Percentiles rank a stretch among this genome's conserved stretches.
Conservation (phyloP, 169 alveolate species). For the Prorocentrum cordatum region DNA sequence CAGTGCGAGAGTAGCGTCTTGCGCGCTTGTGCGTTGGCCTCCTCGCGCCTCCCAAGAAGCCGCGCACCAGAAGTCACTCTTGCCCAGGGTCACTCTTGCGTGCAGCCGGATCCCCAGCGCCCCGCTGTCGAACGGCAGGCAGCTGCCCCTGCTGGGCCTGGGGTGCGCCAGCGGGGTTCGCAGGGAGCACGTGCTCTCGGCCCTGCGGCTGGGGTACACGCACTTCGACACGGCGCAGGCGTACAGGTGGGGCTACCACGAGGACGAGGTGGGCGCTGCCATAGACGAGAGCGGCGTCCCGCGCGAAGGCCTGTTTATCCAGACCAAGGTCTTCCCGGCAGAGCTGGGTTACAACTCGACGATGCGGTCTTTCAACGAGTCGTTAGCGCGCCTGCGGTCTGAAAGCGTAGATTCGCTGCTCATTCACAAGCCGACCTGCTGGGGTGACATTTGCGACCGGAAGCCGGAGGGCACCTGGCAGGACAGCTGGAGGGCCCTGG, state of each 20-base stretch:
- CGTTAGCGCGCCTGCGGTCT: constrained; percentile 20
- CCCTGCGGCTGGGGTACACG: neutral
- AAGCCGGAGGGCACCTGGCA: constrained; percentile 30
- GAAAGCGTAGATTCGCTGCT: constrained; percentile 16
- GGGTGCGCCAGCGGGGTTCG: constrained; percentile 53
- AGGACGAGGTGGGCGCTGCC: constrained; percentile 39
- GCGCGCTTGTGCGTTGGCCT: too few species aligned
- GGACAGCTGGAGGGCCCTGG: constrained; percentile 47
- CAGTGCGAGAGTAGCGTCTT: too few species aligned
- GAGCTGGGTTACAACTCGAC: constrained; percentile 23
- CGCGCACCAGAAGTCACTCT: too few species aligned
- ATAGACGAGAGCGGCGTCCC: neutral
- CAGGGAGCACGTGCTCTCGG: neutral
- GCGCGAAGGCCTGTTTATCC: neutral
- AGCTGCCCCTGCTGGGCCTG: constrained; percentile 34
- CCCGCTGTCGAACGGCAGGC: too few species aligned
- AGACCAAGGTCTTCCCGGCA: constrained; percentile 20
- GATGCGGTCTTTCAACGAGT: neutral
- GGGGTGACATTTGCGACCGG: constrained; percentile 19
- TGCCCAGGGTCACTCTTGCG: too few species aligned
- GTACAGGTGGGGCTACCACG: constrained; percentile 41
- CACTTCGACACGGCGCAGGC: constrained; percentile 40
- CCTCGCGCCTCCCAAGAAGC: too few species aligned
- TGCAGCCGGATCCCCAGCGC: too few species aligned
- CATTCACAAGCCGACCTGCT: constrained; percentile 42